Conservation (phyloP, 2,329 filamentous ascomycete genomes). For the Pyricularia sp. region DNA sequence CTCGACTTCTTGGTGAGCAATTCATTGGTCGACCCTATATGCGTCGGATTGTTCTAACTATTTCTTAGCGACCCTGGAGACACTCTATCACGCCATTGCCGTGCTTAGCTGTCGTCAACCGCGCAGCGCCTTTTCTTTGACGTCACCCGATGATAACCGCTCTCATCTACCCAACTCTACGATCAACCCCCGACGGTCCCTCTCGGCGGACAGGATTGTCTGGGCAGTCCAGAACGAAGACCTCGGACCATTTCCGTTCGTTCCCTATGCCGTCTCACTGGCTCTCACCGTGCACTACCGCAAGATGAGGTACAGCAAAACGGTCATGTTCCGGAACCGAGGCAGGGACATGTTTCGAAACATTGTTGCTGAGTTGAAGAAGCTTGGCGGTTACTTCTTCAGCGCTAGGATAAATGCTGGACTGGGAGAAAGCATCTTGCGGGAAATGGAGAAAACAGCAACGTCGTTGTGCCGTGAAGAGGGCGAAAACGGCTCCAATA, state of each 20-base stretch:
- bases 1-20: conserved; percentile 35
- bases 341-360: conserved; percentile 44
- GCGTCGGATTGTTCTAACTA: background rate
- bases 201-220: conserved; percentile 48
- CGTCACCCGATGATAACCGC: conserved; percentile 23
- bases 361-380: conserved; percentile 42
- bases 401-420: conserved; percentile 44
- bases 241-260: conserved; percentile 44
- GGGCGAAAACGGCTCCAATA: background rate
- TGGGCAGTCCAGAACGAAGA: conserved; percentile 43
- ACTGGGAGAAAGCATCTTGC: conserved; percentile 44
- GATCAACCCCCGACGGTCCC: conserved; percentile 46
- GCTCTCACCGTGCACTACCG: conserved; percentile 53
- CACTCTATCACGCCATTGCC: conserved; percentile 54
- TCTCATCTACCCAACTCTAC: conserved; percentile 32
- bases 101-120: conserved; percentile 52
- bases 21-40: background rate
- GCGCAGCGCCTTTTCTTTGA: conserved; percentile 14
- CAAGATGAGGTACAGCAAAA: conserved; percentile 52
- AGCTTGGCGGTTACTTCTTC: conserved; percentile 48
- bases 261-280: conserved; percentile 53
- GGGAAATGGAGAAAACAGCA: conserved; percentile 46
- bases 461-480: conserved; percentile 8
- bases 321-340: conserved; percentile 49
- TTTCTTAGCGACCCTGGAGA: conserved; percentile 45